Evolutionary conservation across 2,329 filamentous ascomycete species (phyloP).

Genomic region (Exophiala sp.): DNA sequence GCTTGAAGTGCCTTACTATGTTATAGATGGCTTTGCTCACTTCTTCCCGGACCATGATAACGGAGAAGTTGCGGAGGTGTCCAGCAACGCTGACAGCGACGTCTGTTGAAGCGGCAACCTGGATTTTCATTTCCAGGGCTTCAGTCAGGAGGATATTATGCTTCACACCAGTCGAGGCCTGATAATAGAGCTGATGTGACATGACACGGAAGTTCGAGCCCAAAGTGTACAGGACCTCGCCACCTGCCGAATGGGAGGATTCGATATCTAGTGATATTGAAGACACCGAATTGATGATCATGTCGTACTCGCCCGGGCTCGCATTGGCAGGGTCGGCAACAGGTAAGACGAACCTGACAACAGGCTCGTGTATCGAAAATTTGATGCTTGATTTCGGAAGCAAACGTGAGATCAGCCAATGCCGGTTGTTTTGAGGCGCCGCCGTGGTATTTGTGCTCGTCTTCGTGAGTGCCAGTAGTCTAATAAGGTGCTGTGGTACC

Average conservation of each 20-base stretch:
- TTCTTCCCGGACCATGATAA: conserved; percentile 85
- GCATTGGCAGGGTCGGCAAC: conserved; percentile 53
- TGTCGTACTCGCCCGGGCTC: conserved; percentile 76
- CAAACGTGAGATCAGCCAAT: conserved; percentile 77
- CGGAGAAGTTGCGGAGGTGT: conserved; percentile 75
- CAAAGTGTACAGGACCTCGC: conserved; percentile 80
- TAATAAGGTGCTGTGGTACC: conserved; percentile 82
- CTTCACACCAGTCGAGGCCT: conserved; percentile 72
- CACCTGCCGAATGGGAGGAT: conserved; percentile 83
- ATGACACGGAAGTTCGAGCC: conserved; percentile 75
- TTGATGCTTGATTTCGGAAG: conserved; percentile 92
- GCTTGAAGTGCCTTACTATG: conserved; percentile 76
- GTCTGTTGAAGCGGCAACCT: conserved; percentile 78
- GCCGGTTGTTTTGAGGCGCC: conserved; percentile 43
- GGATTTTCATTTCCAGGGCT: conserved; percentile 76
- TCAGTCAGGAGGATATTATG: conserved; percentile 87
- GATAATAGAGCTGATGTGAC: conserved; percentile 88
- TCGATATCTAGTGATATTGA: conserved; percentile 90
- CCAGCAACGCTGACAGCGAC: conserved; percentile 74
- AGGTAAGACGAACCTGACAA: conserved; percentile 80
- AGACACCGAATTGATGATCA: conserved; percentile 91
- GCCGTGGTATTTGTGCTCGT: conserved; percentile 40
- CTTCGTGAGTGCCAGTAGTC: conserved; percentile 71
- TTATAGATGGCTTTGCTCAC: conserved; percentile 89
- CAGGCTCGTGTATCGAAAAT: conserved; percentile 92